Conservation (phyloP, 371 early-diverging fungal genomes). For the Chytridium lagenaria region DNA sequence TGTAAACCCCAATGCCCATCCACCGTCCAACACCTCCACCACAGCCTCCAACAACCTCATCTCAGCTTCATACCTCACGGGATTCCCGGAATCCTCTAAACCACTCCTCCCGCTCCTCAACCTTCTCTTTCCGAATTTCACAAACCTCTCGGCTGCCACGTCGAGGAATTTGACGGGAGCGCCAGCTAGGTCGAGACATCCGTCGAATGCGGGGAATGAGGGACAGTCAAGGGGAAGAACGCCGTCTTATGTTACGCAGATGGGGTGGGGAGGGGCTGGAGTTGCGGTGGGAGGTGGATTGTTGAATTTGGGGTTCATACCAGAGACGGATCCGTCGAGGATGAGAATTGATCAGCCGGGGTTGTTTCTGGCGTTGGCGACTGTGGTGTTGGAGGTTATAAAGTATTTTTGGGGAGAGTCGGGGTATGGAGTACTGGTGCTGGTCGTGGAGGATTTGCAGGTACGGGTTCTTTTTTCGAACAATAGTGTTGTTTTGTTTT, state of each 20-base stretch:
- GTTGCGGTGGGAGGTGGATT: neutral
- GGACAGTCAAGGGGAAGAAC: neutral
- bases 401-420: neutral
- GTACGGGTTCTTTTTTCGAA: neutral
- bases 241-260: neutral
- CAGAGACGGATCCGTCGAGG: conserved; percentile 13
- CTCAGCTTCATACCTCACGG: neutral
- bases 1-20: neutral
- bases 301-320: neutral
- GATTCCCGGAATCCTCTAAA: neutral
- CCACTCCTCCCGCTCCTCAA: conserved; percentile 15
- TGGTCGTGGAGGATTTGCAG: conserved; percentile 12
- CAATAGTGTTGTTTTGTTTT: neutral
- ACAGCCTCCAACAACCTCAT: neutral
- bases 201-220: neutral
- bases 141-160: neutral
- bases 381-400: conserved; percentile 7
- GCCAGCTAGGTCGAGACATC: neutral
- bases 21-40: neutral
- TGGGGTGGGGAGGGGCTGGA: neutral
- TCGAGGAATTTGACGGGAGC: neutral
- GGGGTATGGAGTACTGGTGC: neutral
- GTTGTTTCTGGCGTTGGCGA: conserved; percentile 15
- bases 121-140: conserved; percentile 12
- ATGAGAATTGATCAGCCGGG: conserved; percentile 19